Percentiles rank a stretch among this genome's conserved stretches.
phyloP scores from a whole-genome alignment of 495 filamentous ascomycete species.

The Penicillium mononematosum region DNA sequence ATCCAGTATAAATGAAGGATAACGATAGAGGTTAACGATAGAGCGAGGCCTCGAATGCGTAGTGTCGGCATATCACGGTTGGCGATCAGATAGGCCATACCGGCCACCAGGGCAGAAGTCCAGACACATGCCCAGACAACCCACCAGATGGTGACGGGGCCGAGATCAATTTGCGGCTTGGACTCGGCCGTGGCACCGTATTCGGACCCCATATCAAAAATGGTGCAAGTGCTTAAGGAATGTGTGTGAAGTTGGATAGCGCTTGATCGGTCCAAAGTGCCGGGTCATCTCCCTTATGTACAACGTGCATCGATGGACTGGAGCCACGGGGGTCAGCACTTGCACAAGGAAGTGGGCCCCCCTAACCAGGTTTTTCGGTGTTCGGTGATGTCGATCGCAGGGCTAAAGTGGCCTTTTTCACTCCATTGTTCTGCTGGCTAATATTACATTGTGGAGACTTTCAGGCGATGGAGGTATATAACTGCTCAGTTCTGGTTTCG shows the following conservation, averaged over 20 bases:
- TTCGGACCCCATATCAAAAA: conserved; percentile 36
- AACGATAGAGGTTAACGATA: conserved; percentile 57
- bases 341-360: conserved; percentile 4
- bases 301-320: neutral
- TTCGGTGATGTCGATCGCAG: neutral
- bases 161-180: conserved; percentile 24
- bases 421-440: neutral
- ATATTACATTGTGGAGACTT: neutral
- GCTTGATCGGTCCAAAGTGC: neutral
- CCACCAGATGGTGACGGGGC: conserved; percentile 39
- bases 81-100: conserved; percentile 53
- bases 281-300: conserved; percentile 8
- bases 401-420: no score
- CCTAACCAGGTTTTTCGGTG: neutral
- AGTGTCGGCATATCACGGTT: conserved; percentile 58
- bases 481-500: neutral
- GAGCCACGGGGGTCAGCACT: conserved; percentile 1
- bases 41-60: conserved; percentile 59
- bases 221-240: conserved; percentile 26
- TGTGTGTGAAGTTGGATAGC: conserved; percentile 34
- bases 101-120: conserved; percentile 52
- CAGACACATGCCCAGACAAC: conserved; percentile 43
- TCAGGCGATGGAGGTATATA: neutral
- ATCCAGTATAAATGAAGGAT: conserved; percentile 66
- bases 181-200: conserved; percentile 32